A percentile compares a stretch with the other conserved stretches of the same genome.
Evolutionary conservation across 2,329 filamentous ascomycete genomes (phyloP).

Genomic region (Spiromastix sp.): DNA sequence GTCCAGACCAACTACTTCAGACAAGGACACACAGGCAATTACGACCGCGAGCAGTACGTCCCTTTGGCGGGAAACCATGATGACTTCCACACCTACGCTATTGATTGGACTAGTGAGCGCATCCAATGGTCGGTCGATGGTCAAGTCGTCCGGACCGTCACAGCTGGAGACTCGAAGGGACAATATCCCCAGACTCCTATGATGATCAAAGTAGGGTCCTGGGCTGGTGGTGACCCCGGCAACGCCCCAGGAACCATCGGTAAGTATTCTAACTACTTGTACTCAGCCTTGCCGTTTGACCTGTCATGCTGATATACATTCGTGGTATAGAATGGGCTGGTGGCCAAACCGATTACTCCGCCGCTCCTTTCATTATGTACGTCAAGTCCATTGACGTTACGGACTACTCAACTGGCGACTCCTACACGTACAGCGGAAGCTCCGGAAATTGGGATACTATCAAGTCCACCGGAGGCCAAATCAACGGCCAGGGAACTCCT

Average conservation of each 20-base stretch:
- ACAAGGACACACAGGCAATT: constrained; percentile 75
- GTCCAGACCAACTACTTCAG: constrained; percentile 98
- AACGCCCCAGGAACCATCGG: constrained; percentile 72
- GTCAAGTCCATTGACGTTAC: constrained; percentile 66
- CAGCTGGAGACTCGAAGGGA: constrained; percentile 54
- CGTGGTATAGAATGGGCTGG: constrained; percentile 69
- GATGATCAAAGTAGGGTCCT: constrained; percentile 84
- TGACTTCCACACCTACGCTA: constrained; percentile 71
- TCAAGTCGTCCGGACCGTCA: constrained; percentile 64
- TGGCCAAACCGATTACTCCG: constrained; percentile 70
- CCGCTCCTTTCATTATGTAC: constrained; percentile 78
- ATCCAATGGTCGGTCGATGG: constrained; percentile 82
- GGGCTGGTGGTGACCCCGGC: constrained; percentile 77
- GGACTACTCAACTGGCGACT: constrained; percentile 85
- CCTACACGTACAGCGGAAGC: constrained; percentile 72
- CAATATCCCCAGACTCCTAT: constrained; percentile 95
- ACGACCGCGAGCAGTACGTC: constrained; percentile 80
- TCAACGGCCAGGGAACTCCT: constrained; percentile 56
- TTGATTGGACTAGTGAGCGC: constrained; percentile 82
- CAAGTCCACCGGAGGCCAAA: constrained; percentile 61
- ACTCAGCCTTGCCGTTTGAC: no score
- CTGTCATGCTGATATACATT: no score
- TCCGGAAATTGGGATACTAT: constrained; percentile 77
- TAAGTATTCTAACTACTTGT: no score
- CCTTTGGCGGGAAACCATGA: constrained; percentile 57